Evolutionary conservation across 768 basidiomycete species (phyloP).

Genomic region (Lentinula boryana): DNA sequence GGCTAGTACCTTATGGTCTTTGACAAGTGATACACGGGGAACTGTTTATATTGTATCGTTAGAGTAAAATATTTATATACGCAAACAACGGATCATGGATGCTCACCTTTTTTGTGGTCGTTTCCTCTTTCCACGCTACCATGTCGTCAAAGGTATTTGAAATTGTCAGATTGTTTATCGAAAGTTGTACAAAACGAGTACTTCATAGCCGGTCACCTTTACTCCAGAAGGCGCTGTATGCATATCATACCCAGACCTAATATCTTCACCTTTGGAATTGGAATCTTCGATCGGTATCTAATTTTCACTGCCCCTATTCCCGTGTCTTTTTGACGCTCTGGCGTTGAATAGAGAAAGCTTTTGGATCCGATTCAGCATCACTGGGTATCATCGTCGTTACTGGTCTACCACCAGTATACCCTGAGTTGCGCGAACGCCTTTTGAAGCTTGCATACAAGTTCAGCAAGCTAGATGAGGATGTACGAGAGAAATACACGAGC

Average conservation of each 20-base stretch:
- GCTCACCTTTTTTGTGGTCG: too few species aligned
- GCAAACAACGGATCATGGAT: not conserved
- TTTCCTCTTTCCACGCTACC: not conserved
- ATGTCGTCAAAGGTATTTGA: not conserved
- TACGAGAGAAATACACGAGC: slow-evolving; percentile 73
- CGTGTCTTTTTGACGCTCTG: slow-evolving; percentile 2
- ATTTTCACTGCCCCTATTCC: slow-evolving; percentile 1
- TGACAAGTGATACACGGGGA: too few species aligned
- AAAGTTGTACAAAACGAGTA: not conserved
- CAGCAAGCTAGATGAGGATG: slow-evolving; percentile 58
- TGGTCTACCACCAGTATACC: slow-evolving; percentile 71
- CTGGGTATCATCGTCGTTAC: slow-evolving; percentile 79
- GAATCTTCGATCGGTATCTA: slow-evolving; percentile 54
- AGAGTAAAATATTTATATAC: too few species aligned
- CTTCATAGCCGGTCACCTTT: slow-evolving; percentile 19
- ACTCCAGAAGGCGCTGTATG: slow-evolving; percentile 48
- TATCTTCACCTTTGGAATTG: slow-evolving; percentile 47
- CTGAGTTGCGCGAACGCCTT: slow-evolving; percentile 57
- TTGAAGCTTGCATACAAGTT: slow-evolving; percentile 75
- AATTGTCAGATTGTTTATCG: not conserved
- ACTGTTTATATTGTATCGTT: too few species aligned
- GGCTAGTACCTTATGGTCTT: too few species aligned
- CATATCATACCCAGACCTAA: slow-evolving; percentile 57
- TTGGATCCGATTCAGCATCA: slow-evolving; percentile 71
- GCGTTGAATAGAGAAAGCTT: slow-evolving; percentile 56